Conservation (phyloP, 2,329 filamentous ascomycete species). For the Ilyonectria mors-panacis region DNA sequence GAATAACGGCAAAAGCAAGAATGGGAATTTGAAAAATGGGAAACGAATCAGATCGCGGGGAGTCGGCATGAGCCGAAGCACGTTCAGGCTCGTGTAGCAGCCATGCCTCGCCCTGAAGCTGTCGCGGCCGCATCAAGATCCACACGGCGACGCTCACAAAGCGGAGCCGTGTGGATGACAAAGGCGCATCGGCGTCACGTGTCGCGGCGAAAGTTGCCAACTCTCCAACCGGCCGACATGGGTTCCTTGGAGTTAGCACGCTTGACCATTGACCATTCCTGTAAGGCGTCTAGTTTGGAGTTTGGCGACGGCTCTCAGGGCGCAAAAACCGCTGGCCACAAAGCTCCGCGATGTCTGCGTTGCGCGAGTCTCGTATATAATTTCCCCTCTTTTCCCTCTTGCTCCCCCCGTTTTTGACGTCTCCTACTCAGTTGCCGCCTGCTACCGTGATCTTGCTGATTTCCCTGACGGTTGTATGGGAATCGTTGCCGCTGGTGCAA, state of each 20-base stretch:
- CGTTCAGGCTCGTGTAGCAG: too few relatives aligned
- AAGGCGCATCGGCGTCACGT: neutral
- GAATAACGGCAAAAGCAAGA: too few relatives aligned
- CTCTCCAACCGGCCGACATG: neutral
- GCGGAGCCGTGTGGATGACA: neutral
- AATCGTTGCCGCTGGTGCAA: neutral
- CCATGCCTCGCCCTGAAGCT: too few relatives aligned
- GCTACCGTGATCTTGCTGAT: neutral
- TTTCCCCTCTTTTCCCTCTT: neutral
- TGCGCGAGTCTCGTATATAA: neutral
- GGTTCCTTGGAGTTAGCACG: neutral
- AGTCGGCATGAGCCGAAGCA: too few relatives aligned
- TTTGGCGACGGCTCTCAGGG: neutral
- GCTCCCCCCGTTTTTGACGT: neutral
- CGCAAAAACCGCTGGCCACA: neutral
- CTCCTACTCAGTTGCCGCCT: neutral
- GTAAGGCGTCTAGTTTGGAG: neutral
- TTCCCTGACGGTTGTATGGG: neutral
- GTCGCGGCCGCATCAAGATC: too few relatives aligned
- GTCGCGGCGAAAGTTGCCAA: slow-evolving; percentile 14
- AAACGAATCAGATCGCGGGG: too few relatives aligned
- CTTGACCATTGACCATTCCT: slow-evolving; percentile 1
- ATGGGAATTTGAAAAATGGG: too few relatives aligned
- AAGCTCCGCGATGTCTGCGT: neutral
- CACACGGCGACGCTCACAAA: too few relatives aligned